Evolutionary conservation across 441 rosid species (phyloP), one percentile per base, ranked within the genome.

Genomic region (Populus hybrid): DNA sequence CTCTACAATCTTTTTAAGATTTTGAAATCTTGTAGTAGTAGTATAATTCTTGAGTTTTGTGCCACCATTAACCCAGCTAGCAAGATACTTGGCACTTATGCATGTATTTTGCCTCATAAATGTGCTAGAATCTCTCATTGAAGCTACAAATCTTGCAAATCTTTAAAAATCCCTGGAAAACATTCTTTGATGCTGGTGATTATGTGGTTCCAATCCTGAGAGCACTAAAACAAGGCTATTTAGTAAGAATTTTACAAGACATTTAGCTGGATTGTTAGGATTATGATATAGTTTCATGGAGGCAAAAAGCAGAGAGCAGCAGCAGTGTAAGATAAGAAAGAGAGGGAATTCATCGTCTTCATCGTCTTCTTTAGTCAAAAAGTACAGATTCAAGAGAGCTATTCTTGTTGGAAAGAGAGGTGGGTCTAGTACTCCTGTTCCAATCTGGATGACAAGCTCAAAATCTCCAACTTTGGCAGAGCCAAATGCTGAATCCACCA

Each of bases 301-400:
- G 69, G 81, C 78, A 16, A 85, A 81, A 73, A 71, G 77, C 14
- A 90, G 82, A 70, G 87, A 82, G 68, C 83, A 78, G 26, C 87
- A 82, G 68, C 83, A 79, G 23, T 88, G 93, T 67, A 95, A 91
- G 89, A 92, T 93, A 81, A 93, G 97, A 76, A 93, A 93, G 87
- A 86, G 98, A 84, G 91, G 93, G 32, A 83, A 93, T 71, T 93
- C 99, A 8, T 93, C 98, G 0, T 93, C 98, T 0, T 93, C 98
- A 0, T 95, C 98, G 0, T 95, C 99, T 28, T 90, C 97, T 40
- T 57, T 91, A 67, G 86, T 85, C 72, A 90, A 87, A 36, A 86
- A 81, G 63, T 91, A 93, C 88, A 84, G 93, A 81, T 85, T 92
- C 79, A 95, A 95, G 84, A 87, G 91, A 64, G 89, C 97, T 11